Percentiles rank a stretch among this genome's conserved stretches.
Conservation (phyloP, 2,329 filamentous ascomycete genomes). For the Graphilbum sp. region DNA sequence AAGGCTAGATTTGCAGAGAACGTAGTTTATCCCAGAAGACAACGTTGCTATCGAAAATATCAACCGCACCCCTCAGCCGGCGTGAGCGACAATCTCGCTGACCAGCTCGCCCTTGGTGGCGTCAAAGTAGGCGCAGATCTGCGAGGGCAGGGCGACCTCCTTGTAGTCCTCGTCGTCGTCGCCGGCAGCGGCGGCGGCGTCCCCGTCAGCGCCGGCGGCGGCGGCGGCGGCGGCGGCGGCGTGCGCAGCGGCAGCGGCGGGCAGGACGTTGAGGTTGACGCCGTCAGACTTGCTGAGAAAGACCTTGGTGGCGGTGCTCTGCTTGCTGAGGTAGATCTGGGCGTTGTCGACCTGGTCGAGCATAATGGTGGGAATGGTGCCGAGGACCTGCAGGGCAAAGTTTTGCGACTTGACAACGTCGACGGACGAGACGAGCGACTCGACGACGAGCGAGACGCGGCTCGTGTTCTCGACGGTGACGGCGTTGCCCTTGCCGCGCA, state of each 20-base stretch:
- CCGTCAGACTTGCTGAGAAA: conserved; percentile 79
- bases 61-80: conserved; percentile 58
- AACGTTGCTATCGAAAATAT: no score
- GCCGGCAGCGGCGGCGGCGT: conserved; percentile 55
- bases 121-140: conserved; percentile 66
- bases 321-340: conserved; percentile 68
- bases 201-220: conserved; percentile 56
- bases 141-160: conserved; percentile 76
- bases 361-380: conserved; percentile 70
- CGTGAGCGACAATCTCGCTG: conserved; percentile 91
- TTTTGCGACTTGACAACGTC: conserved; percentile 93
- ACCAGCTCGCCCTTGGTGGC: conserved; percentile 56
- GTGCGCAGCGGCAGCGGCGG: no score
- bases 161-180: conserved; percentile 64
- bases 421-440: conserved; percentile 76
- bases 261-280: conserved; percentile 74
- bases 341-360: conserved; percentile 90
- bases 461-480: conserved; percentile 85
- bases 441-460: conserved; percentile 71
- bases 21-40: no score
- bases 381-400: conserved; percentile 86
- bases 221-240: no score
- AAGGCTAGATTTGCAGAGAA: no score
- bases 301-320: conserved; percentile 62
- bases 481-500: conserved; percentile 92